These are phyloP conservation scores for Stereocaulon alpinum DNA, from an alignment of 495 filamentous ascomycete genomes.

Conservation along the genomic window DNA sequence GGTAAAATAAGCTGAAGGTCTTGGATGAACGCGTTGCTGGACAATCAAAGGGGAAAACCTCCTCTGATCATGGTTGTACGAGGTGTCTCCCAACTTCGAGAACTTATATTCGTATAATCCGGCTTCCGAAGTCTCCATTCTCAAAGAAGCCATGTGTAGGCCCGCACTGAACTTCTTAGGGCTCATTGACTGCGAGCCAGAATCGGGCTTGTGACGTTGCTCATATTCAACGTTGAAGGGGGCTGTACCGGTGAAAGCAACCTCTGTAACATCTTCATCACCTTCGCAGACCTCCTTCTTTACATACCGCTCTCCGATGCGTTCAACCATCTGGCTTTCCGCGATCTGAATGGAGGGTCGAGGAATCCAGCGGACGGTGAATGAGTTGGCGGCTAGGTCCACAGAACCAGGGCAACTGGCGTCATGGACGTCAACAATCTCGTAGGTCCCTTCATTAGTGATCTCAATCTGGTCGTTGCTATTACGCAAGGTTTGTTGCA, in stretches of 20 bases:
- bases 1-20: slow-evolving; percentile 67
- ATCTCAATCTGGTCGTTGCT: slow-evolving; percentile 65
- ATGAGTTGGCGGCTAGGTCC: slow-evolving; percentile 57
- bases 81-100: slow-evolving; percentile 62
- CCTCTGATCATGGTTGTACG: slow-evolving; percentile 64
- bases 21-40: slow-evolving; percentile 69
- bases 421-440: slow-evolving; percentile 67
- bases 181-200: slow-evolving; percentile 48
- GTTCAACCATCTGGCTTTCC: slow-evolving; percentile 46
- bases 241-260: slow-evolving; percentile 67
- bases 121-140: slow-evolving; percentile 72
- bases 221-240: slow-evolving; percentile 80
- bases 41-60: slow-evolving; percentile 52
- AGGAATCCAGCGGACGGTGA: slow-evolving; percentile 74
- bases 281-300: slow-evolving; percentile 88
- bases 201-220: slow-evolving; percentile 52
- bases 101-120: slow-evolving; percentile 82
- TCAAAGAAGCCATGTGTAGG: slow-evolving; percentile 58
- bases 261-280: slow-evolving; percentile 77
- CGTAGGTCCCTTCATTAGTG: slow-evolving; percentile 57
- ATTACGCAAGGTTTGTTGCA: slow-evolving; percentile 42
- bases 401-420: slow-evolving; percentile 68
- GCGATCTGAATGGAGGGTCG: slow-evolving; percentile 62
- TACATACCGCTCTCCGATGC: slow-evolving; percentile 39
- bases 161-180: slow-evolving; percentile 61